Base-by-base conservation (phyloP, 2,329 filamentous ascomycete genomes). In the Ophiosphaerella herpotricha region DNA sequence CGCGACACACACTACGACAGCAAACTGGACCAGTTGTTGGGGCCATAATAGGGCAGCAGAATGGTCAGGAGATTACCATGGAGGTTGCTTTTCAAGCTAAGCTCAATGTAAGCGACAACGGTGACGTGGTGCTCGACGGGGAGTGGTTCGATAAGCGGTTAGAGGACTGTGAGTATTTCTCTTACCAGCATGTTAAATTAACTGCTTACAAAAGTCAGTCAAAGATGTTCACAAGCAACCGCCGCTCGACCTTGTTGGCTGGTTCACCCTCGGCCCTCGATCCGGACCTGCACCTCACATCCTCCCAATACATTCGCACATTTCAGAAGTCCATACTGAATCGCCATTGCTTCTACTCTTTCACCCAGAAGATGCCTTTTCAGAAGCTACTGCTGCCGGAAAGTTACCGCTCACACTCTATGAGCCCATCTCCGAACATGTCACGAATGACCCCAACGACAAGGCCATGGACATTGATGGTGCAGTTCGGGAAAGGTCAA, bases 61-160 rank as follows among this genome's bases (percentile, higher is more conserved):
- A 91, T 78, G 93, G 93, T 16, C 87, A 91, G 49, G 87, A 93
- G 66, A 88, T 97, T 63, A 96, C 90, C 8, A 86, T 97, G 59
- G 93, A 97, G 73, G 88, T 96, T 77, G 91, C 90, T 4, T 97
- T 96, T 69, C 91, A 97, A 68, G 91, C 89, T 72, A 84, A 87
- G 55, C 63, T 74, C 26, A 59, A 61, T 1, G 69, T 71, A 29
- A 67, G 75, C 31, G 60, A 66, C 7, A 79, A 85, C 37, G 84
- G 82, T 29, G 78, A 85, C 38, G 80, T 85, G 36, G 71, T 84
- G 29, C 75, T 96, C 7, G 83, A 92, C 58, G 74, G 80, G 46
- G 76, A 76, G 3, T 95, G 89, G 85, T 97, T 97, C 68, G 76
- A 78, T 35, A 82, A 86, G 49, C 85, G 94, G 54, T 74, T 97